These are phyloP conservation scores for Teratosphaeria destructans DNA, from an alignment of 2,329 filamentous ascomycete genomes.

Conservation along the genomic window DNA sequence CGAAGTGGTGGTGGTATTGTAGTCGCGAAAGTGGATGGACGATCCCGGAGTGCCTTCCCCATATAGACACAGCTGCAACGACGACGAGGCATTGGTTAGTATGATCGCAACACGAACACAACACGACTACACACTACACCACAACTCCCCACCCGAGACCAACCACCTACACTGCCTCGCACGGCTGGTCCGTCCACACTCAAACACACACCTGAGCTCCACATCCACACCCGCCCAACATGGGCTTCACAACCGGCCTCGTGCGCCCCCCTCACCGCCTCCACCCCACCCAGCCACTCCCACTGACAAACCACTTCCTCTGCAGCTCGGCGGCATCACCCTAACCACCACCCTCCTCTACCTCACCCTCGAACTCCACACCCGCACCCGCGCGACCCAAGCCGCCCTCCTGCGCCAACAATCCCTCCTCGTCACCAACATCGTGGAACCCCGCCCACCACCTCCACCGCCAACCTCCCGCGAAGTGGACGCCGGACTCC, in stretches of 20 bases:
- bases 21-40: neutral
- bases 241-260: constrained; percentile 45
- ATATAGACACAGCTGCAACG: neutral
- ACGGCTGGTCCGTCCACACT: neutral
- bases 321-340: constrained; percentile 43
- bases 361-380: constrained; percentile 32
- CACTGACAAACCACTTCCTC: no score
- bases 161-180: neutral
- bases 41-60: neutral
- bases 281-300: neutral
- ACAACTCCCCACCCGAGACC: neutral
- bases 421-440: constrained; percentile 31
- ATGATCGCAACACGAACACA: neutral
- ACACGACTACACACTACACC: neutral
- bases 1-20: neutral
- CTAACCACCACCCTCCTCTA: constrained; percentile 37
- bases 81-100: neutral
- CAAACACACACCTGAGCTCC: neutral
- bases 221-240: constrained; percentile 14
- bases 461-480: constrained; percentile 29
- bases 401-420: constrained; percentile 37
- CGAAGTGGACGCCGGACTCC: constrained; percentile 30
- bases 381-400: constrained; percentile 37
- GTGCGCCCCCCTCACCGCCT: constrained; percentile 23
- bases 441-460: constrained; percentile 34